phyloP scores from a whole-genome alignment of 2,329 filamentous ascomycete genomes.

The Aspergillus floridensis region DNA sequence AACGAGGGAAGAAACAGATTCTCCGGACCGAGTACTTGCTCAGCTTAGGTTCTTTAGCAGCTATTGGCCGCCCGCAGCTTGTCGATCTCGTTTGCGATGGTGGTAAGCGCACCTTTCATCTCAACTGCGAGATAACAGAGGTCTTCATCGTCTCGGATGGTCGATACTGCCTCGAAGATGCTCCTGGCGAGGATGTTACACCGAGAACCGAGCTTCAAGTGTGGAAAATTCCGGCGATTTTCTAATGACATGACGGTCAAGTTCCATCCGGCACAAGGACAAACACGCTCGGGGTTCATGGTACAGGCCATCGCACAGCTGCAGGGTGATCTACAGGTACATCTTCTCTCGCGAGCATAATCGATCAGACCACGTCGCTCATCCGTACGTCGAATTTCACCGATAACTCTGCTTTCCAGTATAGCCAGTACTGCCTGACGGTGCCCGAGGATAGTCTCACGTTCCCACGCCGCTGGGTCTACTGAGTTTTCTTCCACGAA shows the following conservation, averaged over 20 bases:
- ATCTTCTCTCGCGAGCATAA: conserved; percentile 33
- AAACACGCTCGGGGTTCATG: conserved; percentile 25
- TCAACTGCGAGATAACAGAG: conserved; percentile 23
- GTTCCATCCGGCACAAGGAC: conserved; percentile 38
- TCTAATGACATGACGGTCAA: conserved; percentile 30
- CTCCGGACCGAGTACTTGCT: not conserved
- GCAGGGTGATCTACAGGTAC: conserved; percentile 36
- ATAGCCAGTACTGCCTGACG: conserved; percentile 34
- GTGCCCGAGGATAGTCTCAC: conserved; percentile 29
- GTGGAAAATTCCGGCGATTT: conserved; percentile 19
- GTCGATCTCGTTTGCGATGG: conserved; percentile 31
- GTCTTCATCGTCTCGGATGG: conserved; percentile 21
- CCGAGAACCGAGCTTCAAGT: conserved; percentile 18
- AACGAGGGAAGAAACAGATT: not conserved
- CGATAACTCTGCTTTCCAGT: conserved; percentile 35
- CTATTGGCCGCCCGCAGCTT: conserved; percentile 24
- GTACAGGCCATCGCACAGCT: conserved; percentile 36
- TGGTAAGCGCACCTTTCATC: conserved; percentile 23
- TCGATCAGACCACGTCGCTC: conserved; percentile 22
- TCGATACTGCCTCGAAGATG: conserved; percentile 32
- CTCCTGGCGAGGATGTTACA: conserved; percentile 29
- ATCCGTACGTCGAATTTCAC: conserved; percentile 33
- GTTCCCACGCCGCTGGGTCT: conserved; percentile 22
- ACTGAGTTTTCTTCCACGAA: conserved; percentile 23
- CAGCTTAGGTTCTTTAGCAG: not conserved